Conservation (phyloP, 2,329 filamentous ascomycete species). For the Botrytis porri region DNA sequence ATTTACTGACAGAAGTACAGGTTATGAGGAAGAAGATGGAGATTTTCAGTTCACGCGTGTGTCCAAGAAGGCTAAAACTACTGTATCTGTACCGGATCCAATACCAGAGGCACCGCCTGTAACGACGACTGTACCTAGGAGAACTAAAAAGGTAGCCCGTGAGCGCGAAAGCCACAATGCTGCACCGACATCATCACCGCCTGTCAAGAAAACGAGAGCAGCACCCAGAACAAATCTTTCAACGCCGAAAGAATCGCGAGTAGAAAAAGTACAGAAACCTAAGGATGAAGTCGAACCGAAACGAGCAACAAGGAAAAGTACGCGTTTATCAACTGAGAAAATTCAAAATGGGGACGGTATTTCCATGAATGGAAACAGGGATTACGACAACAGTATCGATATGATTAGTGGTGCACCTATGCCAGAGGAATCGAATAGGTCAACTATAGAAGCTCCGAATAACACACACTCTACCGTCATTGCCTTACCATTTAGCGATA, state of each 20-base stretch:
- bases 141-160: conserved; percentile 39
- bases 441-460: conserved; percentile 26
- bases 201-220: conserved; percentile 43
- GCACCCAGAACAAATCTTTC: conserved; percentile 3
- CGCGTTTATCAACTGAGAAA: conserved; percentile 45
- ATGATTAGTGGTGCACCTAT: conserved; percentile 26
- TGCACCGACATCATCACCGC: conserved; percentile 15
- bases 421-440: conserved; percentile 22
- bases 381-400: conserved; percentile 33
- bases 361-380: conserved; percentile 29
- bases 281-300: conserved; percentile 39
- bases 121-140: conserved; percentile 38
- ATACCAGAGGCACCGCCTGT: conserved; percentile 43
- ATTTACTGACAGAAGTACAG: conserved; percentile 34
- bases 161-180: conserved; percentile 39
- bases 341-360: conserved; percentile 30
- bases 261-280: conserved; percentile 3
- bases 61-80: conserved; percentile 62
- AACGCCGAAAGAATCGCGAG: conserved; percentile 10
- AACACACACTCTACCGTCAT: conserved; percentile 56
- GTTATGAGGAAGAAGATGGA: conserved; percentile 71
- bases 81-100: conserved; percentile 27
- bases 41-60: conserved; percentile 73
- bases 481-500: conserved; percentile 84
- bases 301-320: conserved; percentile 41